A percentile compares a stretch with the other conserved stretches of the same genome.
Evolutionary conservation across 768 basidiomycete genomes (phyloP).

Genomic region (Cystofilobasidium bisporidii): DNA sequence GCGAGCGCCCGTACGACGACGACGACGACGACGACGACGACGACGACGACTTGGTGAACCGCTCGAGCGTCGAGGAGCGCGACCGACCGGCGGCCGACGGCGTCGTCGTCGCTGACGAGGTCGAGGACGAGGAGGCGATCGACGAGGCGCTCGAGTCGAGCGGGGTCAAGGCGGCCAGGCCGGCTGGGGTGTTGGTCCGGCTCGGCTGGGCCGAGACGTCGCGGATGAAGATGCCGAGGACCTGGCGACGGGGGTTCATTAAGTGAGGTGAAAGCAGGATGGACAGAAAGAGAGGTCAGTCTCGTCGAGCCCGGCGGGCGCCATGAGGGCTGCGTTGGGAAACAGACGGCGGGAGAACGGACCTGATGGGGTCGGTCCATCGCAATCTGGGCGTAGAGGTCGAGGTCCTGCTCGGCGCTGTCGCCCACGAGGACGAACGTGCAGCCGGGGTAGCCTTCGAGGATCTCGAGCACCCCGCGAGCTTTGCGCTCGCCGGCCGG

Average conservation of each 20-base stretch:
- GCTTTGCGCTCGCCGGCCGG: conserved; percentile 71
- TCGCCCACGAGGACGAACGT: conserved; percentile 82
- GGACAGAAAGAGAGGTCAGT: too few relatives aligned
- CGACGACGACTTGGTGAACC: neutral
- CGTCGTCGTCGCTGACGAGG: neutral
- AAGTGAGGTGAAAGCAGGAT: too few relatives aligned
- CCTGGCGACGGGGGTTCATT: conserved; percentile 37
- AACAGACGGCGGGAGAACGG: neutral
- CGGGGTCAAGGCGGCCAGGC: neutral
- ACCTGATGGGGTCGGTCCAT: conserved; percentile 48
- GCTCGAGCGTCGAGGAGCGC: neutral
- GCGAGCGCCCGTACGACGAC: too few relatives aligned
- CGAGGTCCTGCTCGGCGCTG: conserved; percentile 88
- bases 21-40: too few relatives aligned
- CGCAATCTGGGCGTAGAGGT: conserved; percentile 73
- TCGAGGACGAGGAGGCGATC: conserved; percentile 4
- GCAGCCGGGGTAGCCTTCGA: conserved; percentile 63
- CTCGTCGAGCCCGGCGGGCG: neutral
- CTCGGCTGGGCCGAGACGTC: conserved; percentile 49
- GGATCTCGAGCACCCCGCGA: conserved; percentile 62
- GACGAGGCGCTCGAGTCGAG: neutral
- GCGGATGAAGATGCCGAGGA: conserved; percentile 73
- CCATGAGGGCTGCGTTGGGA: neutral
- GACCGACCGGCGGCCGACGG: neutral
- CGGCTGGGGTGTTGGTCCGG: neutral